These are phyloP conservation scores for Physcomitrium patens DNA, from an alignment of 225 moss, liverwort and hornwort species.

Conservation along the genomic window DNA sequence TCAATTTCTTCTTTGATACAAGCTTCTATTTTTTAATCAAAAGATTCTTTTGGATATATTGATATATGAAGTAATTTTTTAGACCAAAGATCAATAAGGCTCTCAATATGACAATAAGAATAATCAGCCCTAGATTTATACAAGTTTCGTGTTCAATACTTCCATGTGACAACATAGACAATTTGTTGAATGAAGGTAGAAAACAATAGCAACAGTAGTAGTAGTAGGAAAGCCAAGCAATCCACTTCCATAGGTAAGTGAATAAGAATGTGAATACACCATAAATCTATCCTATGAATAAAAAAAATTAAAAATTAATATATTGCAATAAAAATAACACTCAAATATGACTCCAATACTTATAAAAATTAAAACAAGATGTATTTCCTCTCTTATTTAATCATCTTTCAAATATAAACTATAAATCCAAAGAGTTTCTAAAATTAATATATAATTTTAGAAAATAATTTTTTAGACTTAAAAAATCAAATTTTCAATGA, in stretches of 20 bases:
- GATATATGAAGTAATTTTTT: conserved; percentile 85
- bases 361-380: too few species aligned
- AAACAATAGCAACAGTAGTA: not conserved
- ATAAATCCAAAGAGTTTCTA: too few species aligned
- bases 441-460: too few species aligned
- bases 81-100: conserved; percentile 77
- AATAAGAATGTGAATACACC: not conserved
- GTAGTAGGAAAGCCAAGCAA: too few species aligned
- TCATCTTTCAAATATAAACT: too few species aligned
- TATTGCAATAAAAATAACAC: too few species aligned
- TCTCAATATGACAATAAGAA: conserved; percentile 82
- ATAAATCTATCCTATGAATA: not conserved
- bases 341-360: too few species aligned
- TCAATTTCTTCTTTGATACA: conserved; percentile 89
- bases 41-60: conserved; percentile 81
- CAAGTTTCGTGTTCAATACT: conserved; percentile 60
- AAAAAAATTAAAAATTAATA: not conserved
- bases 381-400: too few species aligned
- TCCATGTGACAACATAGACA: conserved; percentile 46
- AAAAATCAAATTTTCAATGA: too few species aligned
- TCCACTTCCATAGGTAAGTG: not conserved
- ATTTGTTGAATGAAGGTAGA: not conserved
- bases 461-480: too few species aligned
- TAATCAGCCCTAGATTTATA: conserved; percentile 79
- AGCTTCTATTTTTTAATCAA: conserved; percentile 85